Conservation (phyloP, 2,329 filamentous ascomycete genomes). For the Zelopaecilomyces penicillatus region DNA sequence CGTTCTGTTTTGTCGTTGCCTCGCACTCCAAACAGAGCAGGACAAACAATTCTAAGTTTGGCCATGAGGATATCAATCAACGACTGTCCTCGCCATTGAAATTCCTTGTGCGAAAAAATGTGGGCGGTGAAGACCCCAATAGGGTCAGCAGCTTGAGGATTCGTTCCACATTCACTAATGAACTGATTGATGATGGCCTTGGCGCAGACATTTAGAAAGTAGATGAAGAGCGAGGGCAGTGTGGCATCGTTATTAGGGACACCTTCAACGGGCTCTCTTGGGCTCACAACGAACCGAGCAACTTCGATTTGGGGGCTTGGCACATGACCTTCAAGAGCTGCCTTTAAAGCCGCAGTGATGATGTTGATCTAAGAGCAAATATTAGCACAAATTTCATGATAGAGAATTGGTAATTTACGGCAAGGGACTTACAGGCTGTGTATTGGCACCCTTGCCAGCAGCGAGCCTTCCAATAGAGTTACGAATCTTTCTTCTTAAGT, state of each 20-base stretch:
- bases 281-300: constrained; percentile 42
- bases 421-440: constrained; percentile 26
- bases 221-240: constrained; percentile 60
- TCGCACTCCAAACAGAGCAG: constrained; percentile 75
- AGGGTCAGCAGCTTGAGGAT: constrained; percentile 61
- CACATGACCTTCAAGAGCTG: constrained; percentile 42
- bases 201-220: constrained; percentile 66
- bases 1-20: constrained; percentile 65
- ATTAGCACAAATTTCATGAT: neutral
- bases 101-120: constrained; percentile 62
- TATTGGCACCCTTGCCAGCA: constrained; percentile 54
- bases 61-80: constrained; percentile 78
- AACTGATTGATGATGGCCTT: constrained; percentile 67
- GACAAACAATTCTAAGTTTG: constrained; percentile 74
- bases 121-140: constrained; percentile 69
- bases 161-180: constrained; percentile 55
- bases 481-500: constrained; percentile 62
- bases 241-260: constrained; percentile 42
- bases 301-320: constrained; percentile 47
- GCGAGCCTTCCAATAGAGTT: constrained; percentile 68
- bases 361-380: constrained; percentile 25
- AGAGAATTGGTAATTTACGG: neutral
- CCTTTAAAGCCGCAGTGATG: constrained; percentile 37
- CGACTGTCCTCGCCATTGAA: constrained; percentile 57
- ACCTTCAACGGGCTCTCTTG: constrained; percentile 38